phyloP scores from a whole-genome alignment of 2,329 filamentous ascomycete species.

The Aspergillus unguis region DNA sequence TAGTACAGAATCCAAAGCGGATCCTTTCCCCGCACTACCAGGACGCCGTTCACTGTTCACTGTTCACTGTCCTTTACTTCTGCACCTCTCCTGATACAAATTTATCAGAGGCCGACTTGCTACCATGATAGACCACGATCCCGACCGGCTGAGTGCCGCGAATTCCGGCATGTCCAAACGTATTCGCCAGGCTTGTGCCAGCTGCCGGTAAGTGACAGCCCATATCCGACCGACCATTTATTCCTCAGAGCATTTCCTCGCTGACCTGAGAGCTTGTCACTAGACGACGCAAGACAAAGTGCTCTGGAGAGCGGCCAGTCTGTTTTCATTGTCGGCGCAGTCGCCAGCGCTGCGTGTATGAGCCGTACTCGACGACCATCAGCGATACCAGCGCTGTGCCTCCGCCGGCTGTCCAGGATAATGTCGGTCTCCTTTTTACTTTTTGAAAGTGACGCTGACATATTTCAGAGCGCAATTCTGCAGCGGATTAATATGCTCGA shows the following conservation, averaged over 20 bases:
- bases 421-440: neutral
- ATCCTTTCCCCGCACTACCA: neutral
- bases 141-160: constrained; percentile 1
- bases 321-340: constrained; percentile 27
- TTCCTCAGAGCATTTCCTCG: neutral
- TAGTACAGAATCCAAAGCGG: neutral
- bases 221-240: neutral
- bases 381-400: neutral
- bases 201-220: constrained; percentile 23
- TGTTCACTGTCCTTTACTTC: neutral
- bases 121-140: neutral
- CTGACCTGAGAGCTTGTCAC: neutral
- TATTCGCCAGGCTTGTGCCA: constrained; percentile 29
- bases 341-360: constrained; percentile 24
- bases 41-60: neutral
- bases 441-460: neutral
- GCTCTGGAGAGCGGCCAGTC: constrained; percentile 24
- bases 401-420: neutral
- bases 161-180: constrained; percentile 19
- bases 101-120: neutral
- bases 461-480: constrained; percentile 14
- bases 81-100: neutral
- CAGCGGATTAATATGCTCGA: constrained; percentile 22
- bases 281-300: constrained; percentile 27
- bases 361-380: constrained; percentile 20